Percentiles rank a stretch among this genome's conserved stretches.
These are phyloP conservation scores for Gynostemma pentaphyllum DNA, from an alignment of 306 rosid genomes.

Conservation along the genomic window DNA sequence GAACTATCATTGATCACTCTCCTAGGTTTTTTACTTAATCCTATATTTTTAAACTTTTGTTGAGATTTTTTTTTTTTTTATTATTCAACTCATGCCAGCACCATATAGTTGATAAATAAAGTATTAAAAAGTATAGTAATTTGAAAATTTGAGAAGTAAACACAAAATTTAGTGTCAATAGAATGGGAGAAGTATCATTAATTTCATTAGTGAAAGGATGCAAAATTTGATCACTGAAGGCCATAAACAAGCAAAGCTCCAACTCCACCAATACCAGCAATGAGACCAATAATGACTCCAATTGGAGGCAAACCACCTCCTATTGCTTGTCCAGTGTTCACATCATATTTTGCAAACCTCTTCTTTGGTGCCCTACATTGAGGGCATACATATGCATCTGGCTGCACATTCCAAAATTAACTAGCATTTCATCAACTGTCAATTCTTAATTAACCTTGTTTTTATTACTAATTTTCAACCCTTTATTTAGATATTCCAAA, in stretches of 20 bases:
- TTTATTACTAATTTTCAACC: too few relatives aligned
- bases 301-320: conserved; percentile 91
- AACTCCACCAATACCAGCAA: conserved; percentile 73
- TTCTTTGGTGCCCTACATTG: conserved; percentile 91
- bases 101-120: too few relatives aligned
- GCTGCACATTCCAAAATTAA: conserved; percentile 27
- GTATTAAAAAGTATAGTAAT: too few relatives aligned
- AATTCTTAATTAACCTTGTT: too few relatives aligned
- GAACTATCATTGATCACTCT: too few relatives aligned
- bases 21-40: too few relatives aligned
- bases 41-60: too few relatives aligned
- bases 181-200: neutral
- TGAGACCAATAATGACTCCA: conserved; percentile 74
- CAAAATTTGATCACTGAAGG: conserved; percentile 50
- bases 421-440: too few relatives aligned
- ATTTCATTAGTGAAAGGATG: neutral
- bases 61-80: too few relatives aligned
- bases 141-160: too few relatives aligned
- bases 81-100: too few relatives aligned
- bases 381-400: conserved; percentile 65
- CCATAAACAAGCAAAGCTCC: conserved; percentile 95
- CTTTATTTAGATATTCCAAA: too few relatives aligned
- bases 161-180: neutral
- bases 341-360: conserved; percentile 79
- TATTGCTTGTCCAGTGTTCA: conserved; percentile 63